These are phyloP conservation scores for Chimonanthus praecox DNA, from an alignment of 164 flowering plant genomes.

Conservation along the genomic window DNA sequence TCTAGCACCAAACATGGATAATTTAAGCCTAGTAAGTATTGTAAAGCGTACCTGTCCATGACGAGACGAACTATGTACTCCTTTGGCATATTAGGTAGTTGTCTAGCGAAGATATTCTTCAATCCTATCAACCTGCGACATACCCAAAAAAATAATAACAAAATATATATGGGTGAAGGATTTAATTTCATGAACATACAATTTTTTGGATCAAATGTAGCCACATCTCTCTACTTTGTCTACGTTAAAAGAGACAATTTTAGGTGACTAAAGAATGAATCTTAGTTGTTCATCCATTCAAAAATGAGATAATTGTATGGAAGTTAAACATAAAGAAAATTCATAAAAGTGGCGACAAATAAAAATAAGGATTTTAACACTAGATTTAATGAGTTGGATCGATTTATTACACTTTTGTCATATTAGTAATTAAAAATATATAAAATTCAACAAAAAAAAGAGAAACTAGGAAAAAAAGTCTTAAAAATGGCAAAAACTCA, in stretches of 20 bases:
- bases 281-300: neutral
- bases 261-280: neutral
- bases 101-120: slow-evolving; percentile 97
- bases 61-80: slow-evolving; percentile 98
- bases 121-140: slow-evolving; percentile 83
- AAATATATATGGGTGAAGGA: neutral
- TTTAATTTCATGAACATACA: too few species aligned
- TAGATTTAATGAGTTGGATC: too few species aligned
- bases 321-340: too few species aligned
- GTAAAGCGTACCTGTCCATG: slow-evolving; percentile 75
- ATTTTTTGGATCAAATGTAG: neutral
- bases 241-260: neutral
- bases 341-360: too few species aligned
- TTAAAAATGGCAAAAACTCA: too few species aligned
- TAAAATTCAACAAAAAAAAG: too few species aligned
- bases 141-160: slow-evolving; percentile 10
- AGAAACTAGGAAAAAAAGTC: too few species aligned
- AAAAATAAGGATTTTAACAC: too few species aligned
- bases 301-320: too few species aligned
- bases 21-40: neutral
- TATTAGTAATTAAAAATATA: too few species aligned
- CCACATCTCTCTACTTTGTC: neutral
- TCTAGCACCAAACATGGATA: neutral
- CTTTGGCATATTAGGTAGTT: slow-evolving; percentile 98
- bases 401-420: too few species aligned